Evolutionary conservation across 495 filamentous ascomycete genomes (phyloP), one percentile per base, ranked within the genome.

Genomic region (Neurospora terricola): DNA sequence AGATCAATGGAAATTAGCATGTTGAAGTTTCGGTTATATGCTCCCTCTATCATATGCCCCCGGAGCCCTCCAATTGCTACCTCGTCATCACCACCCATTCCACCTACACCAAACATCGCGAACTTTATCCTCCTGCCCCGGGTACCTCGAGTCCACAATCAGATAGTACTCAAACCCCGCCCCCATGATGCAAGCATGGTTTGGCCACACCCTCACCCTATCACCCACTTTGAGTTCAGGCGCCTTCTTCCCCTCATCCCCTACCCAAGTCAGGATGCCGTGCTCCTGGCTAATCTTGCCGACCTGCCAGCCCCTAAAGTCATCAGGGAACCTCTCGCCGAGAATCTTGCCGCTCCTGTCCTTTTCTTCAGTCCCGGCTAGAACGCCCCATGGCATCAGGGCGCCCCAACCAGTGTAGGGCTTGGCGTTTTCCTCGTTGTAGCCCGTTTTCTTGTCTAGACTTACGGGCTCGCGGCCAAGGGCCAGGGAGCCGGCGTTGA

Each of bases 171-270:
- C 90, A 79, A 89, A 91, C 3, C 88, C 88, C 0, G 89, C 90
- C 0, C 91, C 91, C 5, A 92, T 88, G 70, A 96, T 91, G 77
- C 94, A 97, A 45, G 92, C 88, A 81, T 97, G 94, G 77, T 96
- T 96, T 0, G 94, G 93, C 87, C 90, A 95, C 12, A 97, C 83
- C 69, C 90, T 84, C 34, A 96, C 85, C 71, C 88, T 87, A 76
- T 88, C 80, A 10, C 90, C 91, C 34, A 90, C 81, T 2, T 38
- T 23, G 80, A 93, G 70, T 83, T 92, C 78, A 75, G 85, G 76
- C 75, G 86, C 82, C 77, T 73, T 75, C 16, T 70, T 38, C 0
- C 82, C 84, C 7, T 75, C 74, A 11, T 70, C 36, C 0, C 82
- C 84, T 7, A 75, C 74, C 82, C 87, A 89, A 5, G 78, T 81